Percentiles rank a stretch among this genome's conserved stretches.
Evolutionary conservation across 768 basidiomycete species (phyloP).

Genomic region (Calvatia gigantea): DNA sequence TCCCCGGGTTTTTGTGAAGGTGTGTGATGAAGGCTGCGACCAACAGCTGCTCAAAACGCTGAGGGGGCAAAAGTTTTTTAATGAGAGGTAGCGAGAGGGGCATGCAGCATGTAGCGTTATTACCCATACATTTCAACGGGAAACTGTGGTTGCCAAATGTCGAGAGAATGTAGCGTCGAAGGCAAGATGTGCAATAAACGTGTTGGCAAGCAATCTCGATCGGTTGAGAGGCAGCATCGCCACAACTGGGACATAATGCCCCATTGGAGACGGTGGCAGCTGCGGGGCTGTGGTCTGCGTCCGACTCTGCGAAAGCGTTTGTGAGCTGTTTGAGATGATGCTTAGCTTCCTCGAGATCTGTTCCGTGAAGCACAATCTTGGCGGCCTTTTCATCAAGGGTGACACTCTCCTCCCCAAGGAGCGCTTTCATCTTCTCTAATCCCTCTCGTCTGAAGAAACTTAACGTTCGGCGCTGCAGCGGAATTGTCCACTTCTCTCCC

Average conservation of each 20-base stretch:
- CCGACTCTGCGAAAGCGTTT: slow-evolving; percentile 15
- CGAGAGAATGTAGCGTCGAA: slow-evolving; percentile 42
- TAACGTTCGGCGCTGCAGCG: slow-evolving; percentile 34
- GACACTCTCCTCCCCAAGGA: slow-evolving; percentile 52
- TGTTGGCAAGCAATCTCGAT: slow-evolving; percentile 45
- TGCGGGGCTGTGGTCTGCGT: too few species aligned
- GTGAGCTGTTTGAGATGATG: slow-evolving; percentile 43
- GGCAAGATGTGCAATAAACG: slow-evolving; percentile 44
- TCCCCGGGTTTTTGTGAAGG: slow-evolving; percentile 48
- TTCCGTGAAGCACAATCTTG: slow-evolving; percentile 40
- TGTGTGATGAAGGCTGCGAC: slow-evolving; percentile 53
- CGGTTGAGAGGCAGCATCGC: slow-evolving; percentile 37
- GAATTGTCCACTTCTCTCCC: slow-evolving; percentile 36
- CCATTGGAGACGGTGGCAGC: background rate
- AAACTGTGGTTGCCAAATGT: slow-evolving; percentile 42
- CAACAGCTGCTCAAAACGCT: slow-evolving; percentile 48
- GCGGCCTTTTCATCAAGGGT: slow-evolving; percentile 35
- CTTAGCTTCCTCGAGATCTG: slow-evolving; percentile 53
- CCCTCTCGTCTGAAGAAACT: slow-evolving; percentile 51
- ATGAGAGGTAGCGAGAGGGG: slow-evolving; percentile 54
- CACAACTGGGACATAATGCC: slow-evolving; percentile 52
- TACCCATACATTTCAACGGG: slow-evolving; percentile 63
- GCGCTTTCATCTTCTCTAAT: slow-evolving; percentile 44
- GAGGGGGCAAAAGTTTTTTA: slow-evolving; percentile 43
- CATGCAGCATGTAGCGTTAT: slow-evolving; percentile 49